A percentile compares a stretch with the other conserved stretches of the same genome.
These are phyloP conservation scores for Nephelium lappaceum DNA, from an alignment of 345 rosid species.

Conservation along the genomic window DNA sequence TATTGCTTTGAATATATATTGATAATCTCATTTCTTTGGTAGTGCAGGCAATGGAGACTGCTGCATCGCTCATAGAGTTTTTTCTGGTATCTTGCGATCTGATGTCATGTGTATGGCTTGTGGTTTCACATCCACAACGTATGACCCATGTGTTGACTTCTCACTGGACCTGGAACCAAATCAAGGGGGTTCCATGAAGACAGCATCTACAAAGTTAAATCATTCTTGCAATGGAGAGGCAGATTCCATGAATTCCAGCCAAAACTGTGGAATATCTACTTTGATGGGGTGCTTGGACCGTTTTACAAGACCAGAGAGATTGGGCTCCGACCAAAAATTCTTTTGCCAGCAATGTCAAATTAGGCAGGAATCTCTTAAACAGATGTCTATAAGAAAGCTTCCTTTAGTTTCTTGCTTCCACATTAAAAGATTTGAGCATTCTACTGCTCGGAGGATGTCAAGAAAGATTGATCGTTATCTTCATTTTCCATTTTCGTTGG, in stretches of 20 bases:
- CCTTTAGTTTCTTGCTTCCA: slow-evolving; percentile 71
- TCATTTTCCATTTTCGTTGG: slow-evolving; percentile 61
- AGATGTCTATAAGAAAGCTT: slow-evolving; percentile 75
- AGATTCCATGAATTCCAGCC: slow-evolving; percentile 38
- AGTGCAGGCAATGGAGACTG: slow-evolving; percentile 57
- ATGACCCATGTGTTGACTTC: slow-evolving; percentile 67
- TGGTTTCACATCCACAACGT: slow-evolving; percentile 69
- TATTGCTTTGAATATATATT: neutral
- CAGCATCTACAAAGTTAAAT: slow-evolving; percentile 33
- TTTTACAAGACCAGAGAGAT: slow-evolving; percentile 64
- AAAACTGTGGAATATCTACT: slow-evolving; percentile 47
- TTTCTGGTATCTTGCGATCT: slow-evolving; percentile 61
- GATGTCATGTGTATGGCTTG: slow-evolving; percentile 75
- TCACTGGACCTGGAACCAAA: slow-evolving; percentile 63
- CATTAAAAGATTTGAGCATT: slow-evolving; percentile 72
- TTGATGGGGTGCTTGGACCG: slow-evolving; percentile 63
- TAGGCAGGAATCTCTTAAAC: slow-evolving; percentile 71
- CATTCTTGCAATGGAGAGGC: slow-evolving; percentile 52
- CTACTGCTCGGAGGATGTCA: slow-evolving; percentile 56
- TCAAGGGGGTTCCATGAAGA: slow-evolving; percentile 39
- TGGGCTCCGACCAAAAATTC: slow-evolving; percentile 73
- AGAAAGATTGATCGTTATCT: slow-evolving; percentile 64
- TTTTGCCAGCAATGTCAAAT: slow-evolving; percentile 72
- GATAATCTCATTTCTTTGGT: slow-evolving; percentile 20
- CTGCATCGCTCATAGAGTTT: slow-evolving; percentile 62